These are phyloP conservation scores for Suhomyces atakaporum DNA, from an alignment of 1,139 yeast genomes.

Conservation along the genomic window DNA sequence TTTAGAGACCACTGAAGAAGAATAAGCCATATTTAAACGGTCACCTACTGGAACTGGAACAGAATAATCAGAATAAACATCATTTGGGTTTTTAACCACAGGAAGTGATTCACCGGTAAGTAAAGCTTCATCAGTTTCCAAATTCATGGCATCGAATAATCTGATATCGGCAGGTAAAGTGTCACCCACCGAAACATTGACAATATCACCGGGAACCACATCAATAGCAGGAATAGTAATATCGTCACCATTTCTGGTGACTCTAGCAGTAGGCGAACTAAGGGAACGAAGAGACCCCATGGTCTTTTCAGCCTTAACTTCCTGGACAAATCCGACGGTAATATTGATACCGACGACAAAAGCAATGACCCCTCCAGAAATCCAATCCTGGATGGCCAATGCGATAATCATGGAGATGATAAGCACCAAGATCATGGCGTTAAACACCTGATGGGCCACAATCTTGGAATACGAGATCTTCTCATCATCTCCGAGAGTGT, in stretches of 20 bases:
- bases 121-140: conserved; percentile 54
- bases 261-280: conserved; percentile 39
- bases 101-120: conserved; percentile 58
- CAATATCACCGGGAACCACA: conserved; percentile 54
- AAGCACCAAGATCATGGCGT: conserved; percentile 41
- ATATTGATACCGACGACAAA: conserved; percentile 36
- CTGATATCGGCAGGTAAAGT: conserved; percentile 55
- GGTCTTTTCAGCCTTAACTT: conserved; percentile 40
- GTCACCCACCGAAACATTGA: conserved; percentile 46
- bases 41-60: conserved; percentile 40
- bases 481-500: conserved; percentile 32
- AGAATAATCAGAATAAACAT: conserved; percentile 26
- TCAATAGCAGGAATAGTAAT: conserved; percentile 39
- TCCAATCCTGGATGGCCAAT: conserved; percentile 68
- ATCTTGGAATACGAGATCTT: conserved; percentile 28
- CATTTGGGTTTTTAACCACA: conserved; percentile 30
- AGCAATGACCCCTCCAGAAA: conserved; percentile 75
- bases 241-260: conserved; percentile 42
- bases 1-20: conserved; percentile 46
- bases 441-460: conserved; percentile 38
- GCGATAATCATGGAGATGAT: conserved; percentile 39
- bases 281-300: conserved; percentile 39
- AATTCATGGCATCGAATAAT: conserved; percentile 36
- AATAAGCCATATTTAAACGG: conserved; percentile 47
- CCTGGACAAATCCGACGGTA: conserved; percentile 36